Conservation (phyloP, 1,139 yeast genomes). For the Candida gigantensis region DNA sequence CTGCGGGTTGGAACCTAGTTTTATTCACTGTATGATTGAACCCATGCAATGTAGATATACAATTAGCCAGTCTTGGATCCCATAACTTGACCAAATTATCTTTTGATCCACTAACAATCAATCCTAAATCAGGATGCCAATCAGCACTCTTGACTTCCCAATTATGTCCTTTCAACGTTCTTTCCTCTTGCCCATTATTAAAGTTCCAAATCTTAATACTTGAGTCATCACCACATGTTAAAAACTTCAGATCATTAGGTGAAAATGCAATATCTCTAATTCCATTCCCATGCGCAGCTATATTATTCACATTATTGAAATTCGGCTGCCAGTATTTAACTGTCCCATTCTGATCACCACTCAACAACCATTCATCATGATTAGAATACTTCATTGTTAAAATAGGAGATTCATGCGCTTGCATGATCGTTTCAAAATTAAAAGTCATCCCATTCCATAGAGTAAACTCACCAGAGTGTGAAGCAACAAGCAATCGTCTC, state of each 20-base stretch:
- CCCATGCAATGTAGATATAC: slow-evolving; percentile 82
- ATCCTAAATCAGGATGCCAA: slow-evolving; percentile 91
- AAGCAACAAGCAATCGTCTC: slow-evolving; percentile 82
- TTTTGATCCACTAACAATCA: slow-evolving; percentile 85
- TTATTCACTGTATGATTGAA: slow-evolving; percentile 91
- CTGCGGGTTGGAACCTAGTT: slow-evolving; percentile 77
- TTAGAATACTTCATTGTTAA: slow-evolving; percentile 80
- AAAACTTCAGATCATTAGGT: slow-evolving; percentile 87
- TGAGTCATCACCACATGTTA: slow-evolving; percentile 91
- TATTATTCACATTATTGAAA: slow-evolving; percentile 89
- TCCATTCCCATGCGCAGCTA: slow-evolving; percentile 78
- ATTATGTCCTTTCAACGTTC: slow-evolving; percentile 84
- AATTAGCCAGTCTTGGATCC: slow-evolving; percentile 85
- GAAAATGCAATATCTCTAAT: slow-evolving; percentile 86
- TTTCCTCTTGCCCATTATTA: slow-evolving; percentile 83
- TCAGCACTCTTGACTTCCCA: slow-evolving; percentile 98
- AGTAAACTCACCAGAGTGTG: slow-evolving; percentile 94
- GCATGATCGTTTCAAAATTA: slow-evolving; percentile 96
- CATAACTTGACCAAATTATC: slow-evolving; percentile 91
- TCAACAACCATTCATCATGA: slow-evolving; percentile 89
- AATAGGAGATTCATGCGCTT: slow-evolving; percentile 93
- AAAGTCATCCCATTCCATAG: slow-evolving; percentile 96
- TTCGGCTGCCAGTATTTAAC: slow-evolving; percentile 98
- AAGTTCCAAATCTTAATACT: slow-evolving; percentile 92
- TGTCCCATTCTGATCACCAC: slow-evolving; percentile 91